Base-by-base conservation (phyloP, 1,284 basidiomycete species). In the Omphalotus olearius region DNA sequence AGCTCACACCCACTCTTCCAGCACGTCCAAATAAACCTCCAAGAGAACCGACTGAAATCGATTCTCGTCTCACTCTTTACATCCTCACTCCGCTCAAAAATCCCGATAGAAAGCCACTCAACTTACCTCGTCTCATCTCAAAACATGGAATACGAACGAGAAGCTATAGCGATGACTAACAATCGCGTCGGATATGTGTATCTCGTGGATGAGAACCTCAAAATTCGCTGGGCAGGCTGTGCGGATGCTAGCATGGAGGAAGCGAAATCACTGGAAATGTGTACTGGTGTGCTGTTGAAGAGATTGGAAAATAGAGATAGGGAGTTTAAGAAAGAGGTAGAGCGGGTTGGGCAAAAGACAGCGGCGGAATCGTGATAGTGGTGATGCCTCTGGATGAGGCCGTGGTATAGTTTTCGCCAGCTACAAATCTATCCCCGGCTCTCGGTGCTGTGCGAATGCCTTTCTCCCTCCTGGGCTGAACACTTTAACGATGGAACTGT, bases 121-220 rank as follows among this genome's bases (percentile, higher is more conserved):
- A 86, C 78, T 1, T 98, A 97, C 66, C 70, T 98, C 44, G 75
- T 98, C 50, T 90, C 91, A 2, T 78, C 74, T 50, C 85, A 89
- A 64, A 91, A 84, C 64, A 80, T 91, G 74, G 87, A 90, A 70
- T 88, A 82, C 53, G 69, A 96, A 36, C 80, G 93, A 37, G 83
- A 92, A 56, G 83, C 85, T 1, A 69, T 98, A 44, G 91, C 91
- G 0, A 86, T 97, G 73, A 82, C 83, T 44, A 99, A 98, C 70
- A 88, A 88, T 64, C 86, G 93, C 59, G 82, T 98, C 30, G 97
- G 94, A 3, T 98, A 98, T 63, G 87, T 96, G 9, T 99, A 90
- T 64, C 76, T 99, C 6, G 82, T 98, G 17, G 96, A 98, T 62
- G 80, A 86, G 62, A 82, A 90, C 54, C 69, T 85, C 54, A 91